phyloP scores from a whole-genome alignment of 192 early-diverging fungal species.

The Rhizophagus prolifer region DNA sequence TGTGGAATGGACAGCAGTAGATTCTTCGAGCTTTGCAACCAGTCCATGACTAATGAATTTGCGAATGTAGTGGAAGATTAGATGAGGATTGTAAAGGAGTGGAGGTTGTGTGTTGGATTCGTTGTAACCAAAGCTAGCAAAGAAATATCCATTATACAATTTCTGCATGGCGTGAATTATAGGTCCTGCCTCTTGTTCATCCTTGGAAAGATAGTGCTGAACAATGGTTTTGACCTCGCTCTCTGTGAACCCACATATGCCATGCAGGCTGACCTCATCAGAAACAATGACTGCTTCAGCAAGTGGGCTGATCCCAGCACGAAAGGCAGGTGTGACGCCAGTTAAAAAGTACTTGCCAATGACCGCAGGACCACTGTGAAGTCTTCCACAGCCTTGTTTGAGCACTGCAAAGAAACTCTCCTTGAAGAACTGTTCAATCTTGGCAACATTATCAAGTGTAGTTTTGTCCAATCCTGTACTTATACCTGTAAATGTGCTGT shows the following conservation, averaged over 20 bases:
- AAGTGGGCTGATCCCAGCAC: conserved; percentile 37
- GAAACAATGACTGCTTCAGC: conserved; percentile 37
- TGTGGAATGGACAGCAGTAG: conserved; percentile 34
- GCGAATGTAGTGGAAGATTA: conserved; percentile 36
- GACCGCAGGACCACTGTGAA: conserved; percentile 26
- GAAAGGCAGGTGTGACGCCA: conserved; percentile 36
- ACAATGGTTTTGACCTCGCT: too few relatives aligned
- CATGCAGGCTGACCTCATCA: conserved; percentile 31
- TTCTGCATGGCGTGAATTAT: conserved; percentile 31
- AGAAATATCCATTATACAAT: conserved; percentile 41
- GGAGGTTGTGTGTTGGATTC: conserved; percentile 32
- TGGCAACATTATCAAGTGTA: conserved; percentile 27
- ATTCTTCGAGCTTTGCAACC: conserved; percentile 38
- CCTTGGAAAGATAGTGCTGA: too few relatives aligned
- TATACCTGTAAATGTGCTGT: conserved; percentile 32
- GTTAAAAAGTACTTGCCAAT: conserved; percentile 41
- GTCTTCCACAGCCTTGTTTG: conserved; percentile 34
- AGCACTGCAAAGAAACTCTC: conserved; percentile 36
- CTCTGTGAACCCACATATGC: conserved; percentile 42
- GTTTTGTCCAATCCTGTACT: conserved; percentile 26
- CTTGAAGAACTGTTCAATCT: conserved; percentile 37
- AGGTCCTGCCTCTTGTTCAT: too few relatives aligned
- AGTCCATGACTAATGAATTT: conserved; percentile 32
- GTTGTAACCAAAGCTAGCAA: conserved; percentile 31
- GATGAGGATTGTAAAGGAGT: conserved; percentile 39